A percentile compares a stretch with the other conserved stretches of the same genome.
Evolutionary conservation across 208 protist genomes (phyloP).

Genomic region (Angomonas ambiguus): DNA sequence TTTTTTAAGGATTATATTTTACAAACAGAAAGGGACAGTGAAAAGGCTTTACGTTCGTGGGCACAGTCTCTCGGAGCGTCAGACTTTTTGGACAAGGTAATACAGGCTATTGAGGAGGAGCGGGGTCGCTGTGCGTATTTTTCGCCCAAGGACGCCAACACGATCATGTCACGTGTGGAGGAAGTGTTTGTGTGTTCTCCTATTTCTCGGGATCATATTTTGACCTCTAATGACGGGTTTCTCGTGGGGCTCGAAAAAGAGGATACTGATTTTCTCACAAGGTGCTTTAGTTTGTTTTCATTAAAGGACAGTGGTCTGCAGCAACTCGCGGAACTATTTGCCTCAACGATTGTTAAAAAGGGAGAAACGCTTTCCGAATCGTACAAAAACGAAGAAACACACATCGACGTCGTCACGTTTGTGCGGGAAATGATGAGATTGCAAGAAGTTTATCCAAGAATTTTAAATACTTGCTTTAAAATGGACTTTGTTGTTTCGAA

Average conservation of each 20-base stretch:
- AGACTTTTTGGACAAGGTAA: slow-evolving; percentile 38
- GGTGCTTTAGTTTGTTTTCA: slow-evolving; percentile 63
- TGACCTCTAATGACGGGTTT: slow-evolving; percentile 47
- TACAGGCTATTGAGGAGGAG: slow-evolving; percentile 19
- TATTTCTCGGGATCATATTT: slow-evolving; percentile 31
- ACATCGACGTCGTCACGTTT: slow-evolving; percentile 52
- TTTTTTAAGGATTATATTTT: slow-evolving; percentile 71
- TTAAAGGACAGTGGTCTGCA: slow-evolving; percentile 34
- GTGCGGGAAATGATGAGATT: slow-evolving; percentile 68
- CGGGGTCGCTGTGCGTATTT: slow-evolving; percentile 56
- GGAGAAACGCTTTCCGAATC: slow-evolving; percentile 33
- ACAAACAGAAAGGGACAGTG: slow-evolving; percentile 49
- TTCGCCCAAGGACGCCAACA: slow-evolving; percentile 33
- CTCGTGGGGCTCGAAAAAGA: slow-evolving; percentile 30
- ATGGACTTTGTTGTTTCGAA: slow-evolving; percentile 53
- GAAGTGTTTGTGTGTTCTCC: slow-evolving; percentile 47
- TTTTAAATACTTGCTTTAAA: slow-evolving; percentile 61
- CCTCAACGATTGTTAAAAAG: slow-evolving; percentile 44
- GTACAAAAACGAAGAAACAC: slow-evolving; percentile 44
- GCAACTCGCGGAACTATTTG: slow-evolving; percentile 38
- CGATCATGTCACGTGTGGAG: slow-evolving; percentile 61
- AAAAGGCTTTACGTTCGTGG: slow-evolving; percentile 38
- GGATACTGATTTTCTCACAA: slow-evolving; percentile 39
- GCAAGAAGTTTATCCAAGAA: slow-evolving; percentile 58
- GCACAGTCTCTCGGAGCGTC: slow-evolving; percentile 19